Conservation (phyloP, 2,329 filamentous ascomycete genomes). For the Torrubiellomyces zombiae region DNA sequence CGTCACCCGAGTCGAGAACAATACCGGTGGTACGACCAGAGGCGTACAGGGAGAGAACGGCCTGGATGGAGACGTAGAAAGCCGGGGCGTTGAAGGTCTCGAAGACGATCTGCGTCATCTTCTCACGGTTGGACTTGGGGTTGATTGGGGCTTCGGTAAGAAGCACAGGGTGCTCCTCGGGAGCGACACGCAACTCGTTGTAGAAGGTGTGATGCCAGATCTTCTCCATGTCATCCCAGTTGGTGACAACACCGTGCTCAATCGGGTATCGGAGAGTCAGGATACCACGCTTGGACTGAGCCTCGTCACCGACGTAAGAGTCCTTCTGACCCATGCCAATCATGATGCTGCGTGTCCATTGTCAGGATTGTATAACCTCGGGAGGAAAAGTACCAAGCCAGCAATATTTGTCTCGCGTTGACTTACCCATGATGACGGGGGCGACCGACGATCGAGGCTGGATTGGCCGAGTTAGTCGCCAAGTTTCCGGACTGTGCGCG, state of each 20-base stretch:
- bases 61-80: slow-evolving; percentile 99
- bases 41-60: slow-evolving; percentile 96
- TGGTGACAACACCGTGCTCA: slow-evolving; percentile 99
- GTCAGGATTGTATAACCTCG: slow-evolving; percentile 6
- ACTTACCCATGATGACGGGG: slow-evolving; percentile 98
- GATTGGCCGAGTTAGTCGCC: too few species aligned
- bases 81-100: slow-evolving; percentile 99
- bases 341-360: slow-evolving; percentile 65
- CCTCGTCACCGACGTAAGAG: slow-evolving; percentile 99
- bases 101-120: slow-evolving; percentile 99
- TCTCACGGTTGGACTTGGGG: slow-evolving; percentile 99
- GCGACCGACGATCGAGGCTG: slow-evolving; percentile 98
- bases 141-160: slow-evolving; percentile 99
- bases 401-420: too few species aligned
- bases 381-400: slow-evolving; percentile 11
- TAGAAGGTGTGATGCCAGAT: slow-evolving; percentile 99
- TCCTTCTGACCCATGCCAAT: slow-evolving; percentile 99
- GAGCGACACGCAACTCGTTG: slow-evolving; percentile 99
- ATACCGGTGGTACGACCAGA: slow-evolving; percentile 99
- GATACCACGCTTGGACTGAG: slow-evolving; percentile 99
- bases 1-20: slow-evolving; percentile 98
- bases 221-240: slow-evolving; percentile 99
- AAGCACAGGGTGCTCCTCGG: slow-evolving; percentile 98
- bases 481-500: slow-evolving; percentile 10
- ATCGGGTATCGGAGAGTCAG: slow-evolving; percentile 98